Conservation (phyloP, 169 alveolate species). For the Plasmodium relictum region DNA sequence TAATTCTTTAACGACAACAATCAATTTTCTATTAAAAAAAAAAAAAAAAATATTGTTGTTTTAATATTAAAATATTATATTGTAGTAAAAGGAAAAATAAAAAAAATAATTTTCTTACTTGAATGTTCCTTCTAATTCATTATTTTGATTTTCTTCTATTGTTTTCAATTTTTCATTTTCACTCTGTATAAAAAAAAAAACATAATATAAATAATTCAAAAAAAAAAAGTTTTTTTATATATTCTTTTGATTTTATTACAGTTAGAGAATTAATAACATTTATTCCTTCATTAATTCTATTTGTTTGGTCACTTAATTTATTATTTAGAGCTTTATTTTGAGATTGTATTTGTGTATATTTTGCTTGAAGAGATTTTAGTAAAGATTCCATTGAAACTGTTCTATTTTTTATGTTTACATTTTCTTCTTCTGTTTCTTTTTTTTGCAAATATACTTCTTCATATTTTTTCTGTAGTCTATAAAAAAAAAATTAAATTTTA, state of each 20-base stretch:
- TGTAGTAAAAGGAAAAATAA: conserved; percentile 8
- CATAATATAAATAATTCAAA: conserved; percentile 12
- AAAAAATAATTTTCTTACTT: conserved; percentile 37
- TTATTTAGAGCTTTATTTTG: conserved; percentile 76
- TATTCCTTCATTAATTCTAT: conserved; percentile 77
- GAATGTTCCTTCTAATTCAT: conserved; percentile 78
- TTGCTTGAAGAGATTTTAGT: conserved; percentile 74
- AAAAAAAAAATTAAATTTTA: conserved; percentile 14
- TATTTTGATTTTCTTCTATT: conserved; percentile 78
- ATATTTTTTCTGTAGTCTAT: conserved; percentile 73
- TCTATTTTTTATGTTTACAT: conserved; percentile 77
- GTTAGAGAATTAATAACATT: conserved; percentile 74
- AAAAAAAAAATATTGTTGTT: conserved; percentile 11
- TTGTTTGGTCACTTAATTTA: conserved; percentile 74
- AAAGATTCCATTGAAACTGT: conserved; percentile 78
- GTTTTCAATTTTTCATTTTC: conserved; percentile 78
- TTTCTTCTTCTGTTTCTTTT: conserved; percentile 78
- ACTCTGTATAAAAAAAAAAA: conserved; percentile 28
- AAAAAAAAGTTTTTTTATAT: conserved; percentile 1
- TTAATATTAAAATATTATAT: background rate
- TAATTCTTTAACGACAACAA: conserved; percentile 77
- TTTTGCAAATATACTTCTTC: conserved; percentile 78
- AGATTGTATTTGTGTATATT: conserved; percentile 75
- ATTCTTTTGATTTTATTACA: conserved; percentile 33
- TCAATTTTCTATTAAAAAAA: conserved; percentile 63